Percentiles rank a stretch among this genome's conserved stretches.
Evolutionary conservation across 176 grass and related monocot species (phyloP).

Genomic region (Oryza officinalis): DNA sequence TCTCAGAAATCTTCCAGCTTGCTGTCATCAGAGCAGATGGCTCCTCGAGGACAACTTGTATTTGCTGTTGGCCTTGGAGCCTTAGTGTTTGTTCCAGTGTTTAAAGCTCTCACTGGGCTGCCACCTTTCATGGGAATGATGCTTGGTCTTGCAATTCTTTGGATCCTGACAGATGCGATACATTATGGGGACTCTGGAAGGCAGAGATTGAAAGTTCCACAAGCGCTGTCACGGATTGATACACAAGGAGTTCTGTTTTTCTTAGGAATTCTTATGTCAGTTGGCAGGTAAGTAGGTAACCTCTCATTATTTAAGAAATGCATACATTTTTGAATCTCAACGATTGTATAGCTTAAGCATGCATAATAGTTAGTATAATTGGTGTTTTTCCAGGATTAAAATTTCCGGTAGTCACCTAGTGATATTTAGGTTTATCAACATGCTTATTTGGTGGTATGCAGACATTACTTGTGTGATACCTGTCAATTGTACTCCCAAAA

Average conservation of each 20-base stretch:
- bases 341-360: background rate
- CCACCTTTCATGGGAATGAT: constrained; percentile 94
- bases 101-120: constrained; percentile 85
- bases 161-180: constrained; percentile 92
- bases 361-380: background rate
- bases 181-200: constrained; percentile 82
- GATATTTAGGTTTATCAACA: background rate
- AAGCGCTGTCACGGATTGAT: constrained; percentile 90
- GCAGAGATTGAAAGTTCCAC: constrained; percentile 91
- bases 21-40: constrained; percentile 87
- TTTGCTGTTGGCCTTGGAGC: constrained; percentile 81
- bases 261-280: constrained; percentile 87
- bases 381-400: background rate
- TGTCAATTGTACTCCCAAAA: background rate
- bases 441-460: background rate
- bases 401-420: background rate
- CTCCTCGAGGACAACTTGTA: constrained; percentile 88
- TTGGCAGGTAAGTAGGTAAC: constrained; percentile 86
- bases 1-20: constrained; percentile 53
- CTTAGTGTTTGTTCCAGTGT: constrained; percentile 82
- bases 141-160: constrained; percentile 86
- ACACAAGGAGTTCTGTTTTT: constrained; percentile 94
- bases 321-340: background rate
- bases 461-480: background rate
- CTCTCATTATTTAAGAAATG: constrained; percentile 8